Conservation (phyloP, 176 grass and related monocot species). For the Oryza brachyantha region DNA sequence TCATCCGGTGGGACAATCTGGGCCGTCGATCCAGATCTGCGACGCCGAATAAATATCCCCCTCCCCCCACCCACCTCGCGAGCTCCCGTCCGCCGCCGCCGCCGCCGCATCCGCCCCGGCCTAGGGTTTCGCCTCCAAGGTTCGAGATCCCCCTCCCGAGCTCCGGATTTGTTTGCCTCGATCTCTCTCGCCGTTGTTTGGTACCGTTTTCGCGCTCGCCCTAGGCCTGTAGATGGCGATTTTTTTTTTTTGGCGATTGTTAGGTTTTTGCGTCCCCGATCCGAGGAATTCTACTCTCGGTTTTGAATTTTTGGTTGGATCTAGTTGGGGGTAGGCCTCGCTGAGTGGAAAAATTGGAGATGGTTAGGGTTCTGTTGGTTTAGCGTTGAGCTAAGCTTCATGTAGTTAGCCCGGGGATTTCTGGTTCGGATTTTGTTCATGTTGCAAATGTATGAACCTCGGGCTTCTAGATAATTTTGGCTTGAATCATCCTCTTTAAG, state of each 20-base stretch:
- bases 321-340: too few relatives aligned
- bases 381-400: too few relatives aligned
- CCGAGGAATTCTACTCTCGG: too few relatives aligned
- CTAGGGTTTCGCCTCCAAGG: slow-evolving; percentile 27
- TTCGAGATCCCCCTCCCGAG: background rate
- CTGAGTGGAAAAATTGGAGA: too few relatives aligned
- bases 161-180: background rate
- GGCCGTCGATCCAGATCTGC: background rate
- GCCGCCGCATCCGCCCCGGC: background rate
- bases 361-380: too few relatives aligned
- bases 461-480: background rate
- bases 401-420: background rate
- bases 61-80: background rate
- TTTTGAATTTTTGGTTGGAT: too few relatives aligned
- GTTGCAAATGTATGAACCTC: too few relatives aligned
- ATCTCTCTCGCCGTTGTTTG: background rate
- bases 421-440: background rate
- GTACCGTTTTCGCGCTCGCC: background rate
- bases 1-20: background rate
- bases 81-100: background rate
- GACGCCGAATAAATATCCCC: background rate
- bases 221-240: background rate
- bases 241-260: too few relatives aligned
- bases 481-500: background rate
- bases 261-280: too few relatives aligned